These are phyloP conservation scores for Chionographis japonica DNA, from an alignment of 106 monocot species.

Conservation along the genomic window DNA sequence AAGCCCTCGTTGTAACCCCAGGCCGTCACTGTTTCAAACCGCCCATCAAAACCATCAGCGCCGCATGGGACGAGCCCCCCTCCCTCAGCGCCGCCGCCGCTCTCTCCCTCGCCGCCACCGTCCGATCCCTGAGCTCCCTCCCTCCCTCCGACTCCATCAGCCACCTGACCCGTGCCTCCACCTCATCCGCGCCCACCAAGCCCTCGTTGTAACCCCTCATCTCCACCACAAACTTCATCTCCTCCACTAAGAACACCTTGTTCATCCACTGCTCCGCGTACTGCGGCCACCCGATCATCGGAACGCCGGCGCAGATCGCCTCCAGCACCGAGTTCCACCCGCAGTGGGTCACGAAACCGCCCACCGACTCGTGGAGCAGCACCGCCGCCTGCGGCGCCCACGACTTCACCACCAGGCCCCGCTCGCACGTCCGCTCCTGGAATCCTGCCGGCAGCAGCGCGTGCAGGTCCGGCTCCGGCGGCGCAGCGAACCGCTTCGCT, in stretches of 20 bases:
- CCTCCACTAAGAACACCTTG: conserved; percentile 48
- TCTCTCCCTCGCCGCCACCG: conserved; percentile 17
- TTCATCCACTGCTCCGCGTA: conserved; percentile 76
- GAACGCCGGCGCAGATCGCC: conserved; percentile 48
- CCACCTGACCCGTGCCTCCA: conserved; percentile 51
- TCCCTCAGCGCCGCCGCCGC: conserved; percentile 19
- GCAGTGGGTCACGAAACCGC: conserved; percentile 70
- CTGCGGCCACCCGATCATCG: conserved; percentile 68
- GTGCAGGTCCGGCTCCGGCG: conserved; percentile 39
- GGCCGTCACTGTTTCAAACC: background rate
- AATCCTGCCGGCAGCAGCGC: conserved; percentile 54
- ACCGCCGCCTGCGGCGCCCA: conserved; percentile 69
- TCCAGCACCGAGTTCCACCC: conserved; percentile 79
- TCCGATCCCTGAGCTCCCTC: conserved; percentile 17
- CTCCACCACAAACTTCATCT: conserved; percentile 26
- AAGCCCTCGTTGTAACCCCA: conserved; percentile 27
- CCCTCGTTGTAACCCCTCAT: conserved; percentile 41
- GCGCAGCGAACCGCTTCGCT: background rate
- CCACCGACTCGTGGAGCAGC: conserved; percentile 44
- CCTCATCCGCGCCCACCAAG: conserved; percentile 41
- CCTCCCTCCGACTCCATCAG: conserved; percentile 54
- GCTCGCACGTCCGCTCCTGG: conserved; percentile 33
- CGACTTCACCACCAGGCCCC: conserved; percentile 50
- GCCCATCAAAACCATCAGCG: conserved; percentile 18
- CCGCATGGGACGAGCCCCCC: conserved; percentile 22